Percentiles rank a stretch among this genome's conserved stretches.
Conservation (phyloP, 495 filamentous ascomycete genomes). For the Rhypophila decipiens region DNA sequence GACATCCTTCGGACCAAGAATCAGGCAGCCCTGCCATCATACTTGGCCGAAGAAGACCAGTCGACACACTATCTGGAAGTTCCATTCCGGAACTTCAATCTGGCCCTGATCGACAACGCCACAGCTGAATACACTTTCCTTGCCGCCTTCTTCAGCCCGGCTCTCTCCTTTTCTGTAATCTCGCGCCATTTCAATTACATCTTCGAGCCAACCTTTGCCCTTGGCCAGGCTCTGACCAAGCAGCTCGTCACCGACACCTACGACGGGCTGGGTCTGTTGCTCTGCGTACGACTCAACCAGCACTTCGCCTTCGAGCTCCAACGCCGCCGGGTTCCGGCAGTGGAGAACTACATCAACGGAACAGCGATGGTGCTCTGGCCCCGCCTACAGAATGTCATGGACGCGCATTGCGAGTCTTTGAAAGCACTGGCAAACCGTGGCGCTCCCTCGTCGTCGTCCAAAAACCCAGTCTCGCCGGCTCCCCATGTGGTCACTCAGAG, state of each 20-base stretch:
- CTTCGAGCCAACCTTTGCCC: conserved; percentile 74
- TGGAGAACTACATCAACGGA: conserved; percentile 87
- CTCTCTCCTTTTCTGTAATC: conserved; percentile 50
- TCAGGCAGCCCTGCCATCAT: conserved; percentile 67
- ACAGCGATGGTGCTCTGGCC: conserved; percentile 97
- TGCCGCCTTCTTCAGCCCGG: conserved; percentile 73
- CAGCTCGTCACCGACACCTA: conserved; percentile 66
- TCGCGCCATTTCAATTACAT: conserved; percentile 67
- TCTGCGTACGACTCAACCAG: conserved; percentile 91
- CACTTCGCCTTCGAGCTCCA: conserved; percentile 90
- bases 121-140: conserved; percentile 95
- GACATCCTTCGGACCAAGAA: conserved; percentile 68
- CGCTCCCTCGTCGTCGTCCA: conserved; percentile 49
- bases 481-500: conserved; percentile 88
- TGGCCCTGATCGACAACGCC: conserved; percentile 87
- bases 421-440: conserved; percentile 47
- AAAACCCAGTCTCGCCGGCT: conserved; percentile 65
- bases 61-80: conserved; percentile 78
- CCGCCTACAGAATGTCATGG: conserved; percentile 87
- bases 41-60: conserved; percentile 83
- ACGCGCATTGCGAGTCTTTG: conserved; percentile 82
- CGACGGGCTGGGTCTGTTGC: conserved; percentile 78
- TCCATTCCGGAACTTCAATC: conserved; percentile 89
- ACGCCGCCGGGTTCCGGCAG: conserved; percentile 78
- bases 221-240: conserved; percentile 73